phyloP scores from a whole-genome alignment of 345 rosid species.

The Dipteronia sinensis region DNA sequence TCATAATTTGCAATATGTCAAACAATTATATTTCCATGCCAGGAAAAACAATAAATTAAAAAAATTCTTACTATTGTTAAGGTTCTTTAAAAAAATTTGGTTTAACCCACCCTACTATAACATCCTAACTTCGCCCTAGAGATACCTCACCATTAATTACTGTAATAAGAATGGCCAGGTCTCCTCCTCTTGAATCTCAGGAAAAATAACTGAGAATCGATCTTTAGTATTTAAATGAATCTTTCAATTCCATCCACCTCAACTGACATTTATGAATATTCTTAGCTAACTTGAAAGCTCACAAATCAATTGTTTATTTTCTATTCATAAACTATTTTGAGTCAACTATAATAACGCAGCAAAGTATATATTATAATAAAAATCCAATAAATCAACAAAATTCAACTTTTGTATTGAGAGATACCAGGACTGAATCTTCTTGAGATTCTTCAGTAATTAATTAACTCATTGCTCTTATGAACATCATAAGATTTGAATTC shows the following conservation, averaged over 20 bases:
- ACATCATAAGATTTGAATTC: neutral
- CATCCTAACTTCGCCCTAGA: too few relatives aligned
- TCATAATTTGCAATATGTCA: too few relatives aligned
- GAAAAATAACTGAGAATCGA: neutral
- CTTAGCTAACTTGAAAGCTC: neutral
- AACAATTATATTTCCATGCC: too few relatives aligned
- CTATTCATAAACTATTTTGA: neutral
- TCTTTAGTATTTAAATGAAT: neutral
- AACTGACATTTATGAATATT: neutral
- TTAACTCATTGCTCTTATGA: neutral
- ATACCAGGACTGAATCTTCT: too few relatives aligned
- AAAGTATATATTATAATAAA: too few relatives aligned
- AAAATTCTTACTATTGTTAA: too few relatives aligned
- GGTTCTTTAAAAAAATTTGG: too few relatives aligned
- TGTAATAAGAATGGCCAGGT: neutral
- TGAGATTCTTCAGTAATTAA: neutral
- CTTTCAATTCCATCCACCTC: neutral
- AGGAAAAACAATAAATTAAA: too few relatives aligned
- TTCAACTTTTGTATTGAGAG: neutral
- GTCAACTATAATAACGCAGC: too few relatives aligned
- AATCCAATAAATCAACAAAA: too few relatives aligned
- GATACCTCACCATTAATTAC: neutral
- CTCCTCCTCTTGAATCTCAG: neutral
- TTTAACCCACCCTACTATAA: too few relatives aligned
- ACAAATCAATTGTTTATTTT: neutral